A percentile compares a stretch with the other conserved stretches of the same genome.
phyloP scores from a whole-genome alignment of 2,329 filamentous ascomycete species.

The Colletotrichum chlorophyti region DNA sequence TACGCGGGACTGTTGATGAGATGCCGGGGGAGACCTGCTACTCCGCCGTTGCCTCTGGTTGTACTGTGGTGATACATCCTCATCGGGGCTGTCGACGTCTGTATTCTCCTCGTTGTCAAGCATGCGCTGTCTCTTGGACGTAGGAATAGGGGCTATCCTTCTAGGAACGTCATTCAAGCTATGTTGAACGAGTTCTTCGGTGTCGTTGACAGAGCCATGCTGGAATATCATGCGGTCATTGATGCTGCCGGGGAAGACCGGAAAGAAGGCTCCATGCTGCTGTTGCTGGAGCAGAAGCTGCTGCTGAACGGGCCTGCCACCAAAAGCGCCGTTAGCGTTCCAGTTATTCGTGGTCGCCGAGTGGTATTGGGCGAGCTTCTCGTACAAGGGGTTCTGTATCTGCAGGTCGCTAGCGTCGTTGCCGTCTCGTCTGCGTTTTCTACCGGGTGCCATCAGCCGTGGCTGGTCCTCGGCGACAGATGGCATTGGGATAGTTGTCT shows the following conservation, averaged over 20 bases:
- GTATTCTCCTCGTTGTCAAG: constrained; percentile 9
- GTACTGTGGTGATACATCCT: neutral
- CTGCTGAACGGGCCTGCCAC: constrained; percentile 25
- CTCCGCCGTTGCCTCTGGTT: constrained; percentile 3
- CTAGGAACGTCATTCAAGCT: constrained; percentile 5
- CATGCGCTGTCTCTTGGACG: constrained; percentile 22
- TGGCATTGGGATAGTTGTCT: constrained; percentile 22
- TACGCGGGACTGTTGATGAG: neutral
- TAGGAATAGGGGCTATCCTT: constrained; percentile 20
- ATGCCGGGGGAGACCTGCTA: constrained; percentile 12
- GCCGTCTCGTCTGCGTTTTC: constrained; percentile 29
- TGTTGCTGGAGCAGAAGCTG: constrained; percentile 19
- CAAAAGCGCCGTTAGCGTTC: constrained; percentile 27
- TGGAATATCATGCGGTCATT: constrained; percentile 13
- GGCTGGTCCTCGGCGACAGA: constrained; percentile 30
- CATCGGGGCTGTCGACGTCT: neutral
- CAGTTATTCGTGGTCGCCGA: constrained; percentile 19
- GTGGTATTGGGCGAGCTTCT: constrained; percentile 29
- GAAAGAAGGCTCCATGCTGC: constrained; percentile 4
- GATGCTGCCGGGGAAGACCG: constrained; percentile 6
- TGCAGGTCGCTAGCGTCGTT: constrained; percentile 24
- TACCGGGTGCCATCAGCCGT: constrained; percentile 19
- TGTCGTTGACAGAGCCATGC: neutral
- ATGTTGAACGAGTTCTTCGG: neutral
- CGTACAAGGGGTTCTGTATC: constrained; percentile 25